phyloP scores from a whole-genome alignment of 2,329 filamentous ascomycete genomes.

The Nigrospora sphaerica region DNA sequence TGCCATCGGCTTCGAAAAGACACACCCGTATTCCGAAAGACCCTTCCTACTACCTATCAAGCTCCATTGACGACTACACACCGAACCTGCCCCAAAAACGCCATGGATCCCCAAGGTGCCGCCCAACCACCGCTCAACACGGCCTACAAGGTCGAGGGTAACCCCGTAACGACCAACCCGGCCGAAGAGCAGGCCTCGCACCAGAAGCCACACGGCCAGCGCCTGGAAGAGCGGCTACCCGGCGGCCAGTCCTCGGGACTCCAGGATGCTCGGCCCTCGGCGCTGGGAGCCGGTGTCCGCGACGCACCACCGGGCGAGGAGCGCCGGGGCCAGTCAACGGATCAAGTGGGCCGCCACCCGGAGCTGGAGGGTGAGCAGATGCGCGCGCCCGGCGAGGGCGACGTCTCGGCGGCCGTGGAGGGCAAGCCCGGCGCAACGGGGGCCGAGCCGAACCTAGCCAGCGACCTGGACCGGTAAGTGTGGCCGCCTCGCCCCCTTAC shows the following conservation, averaged over 20 bases:
- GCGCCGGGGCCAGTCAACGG: slow-evolving; percentile 9
- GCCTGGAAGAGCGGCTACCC: slow-evolving; percentile 13
- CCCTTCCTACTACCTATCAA: too few relatives aligned
- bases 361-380: slow-evolving; percentile 23
- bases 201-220: slow-evolving; percentile 4
- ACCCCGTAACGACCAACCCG: slow-evolving; percentile 16
- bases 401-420: slow-evolving; percentile 16
- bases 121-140: slow-evolving; percentile 16
- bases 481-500: too few relatives aligned
- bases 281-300: slow-evolving; percentile 15
- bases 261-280: slow-evolving; percentile 15
- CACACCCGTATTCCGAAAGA: too few relatives aligned
- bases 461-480: slow-evolving; percentile 22
- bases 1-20: too few relatives aligned
- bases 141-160: slow-evolving; percentile 17
- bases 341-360: slow-evolving; percentile 10
- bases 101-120: slow-evolving; percentile 18
- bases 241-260: slow-evolving; percentile 6
- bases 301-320: slow-evolving; percentile 17
- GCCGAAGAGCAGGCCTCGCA: slow-evolving; percentile 12
- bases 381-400: slow-evolving; percentile 18
- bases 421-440: slow-evolving; percentile 18
- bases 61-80: background rate
- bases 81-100: background rate
- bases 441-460: slow-evolving; percentile 18